These are phyloP conservation scores for Dipodascus geniculatus DNA, from an alignment of 805 yeast species.

Conservation along the genomic window DNA sequence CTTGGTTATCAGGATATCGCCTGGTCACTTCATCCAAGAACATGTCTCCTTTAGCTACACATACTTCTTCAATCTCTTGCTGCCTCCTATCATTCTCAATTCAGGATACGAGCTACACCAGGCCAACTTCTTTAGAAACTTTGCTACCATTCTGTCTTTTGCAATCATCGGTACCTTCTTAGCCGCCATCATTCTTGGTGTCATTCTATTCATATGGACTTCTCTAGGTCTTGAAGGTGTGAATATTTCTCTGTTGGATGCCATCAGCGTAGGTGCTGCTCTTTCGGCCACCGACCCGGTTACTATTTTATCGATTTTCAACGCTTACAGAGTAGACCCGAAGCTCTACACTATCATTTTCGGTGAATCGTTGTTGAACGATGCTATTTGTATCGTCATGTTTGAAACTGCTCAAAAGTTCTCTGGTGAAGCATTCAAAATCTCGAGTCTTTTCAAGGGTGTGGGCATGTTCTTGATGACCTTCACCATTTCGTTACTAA, in stretches of 20 bases:
- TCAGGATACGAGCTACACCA: slow-evolving; percentile 96
- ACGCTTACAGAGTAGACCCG: slow-evolving; percentile 96
- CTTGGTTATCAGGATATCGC: slow-evolving; percentile 73
- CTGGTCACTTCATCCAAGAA: slow-evolving; percentile 96
- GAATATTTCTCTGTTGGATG: slow-evolving; percentile 87
- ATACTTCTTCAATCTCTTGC: slow-evolving; percentile 82
- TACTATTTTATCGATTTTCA: slow-evolving; percentile 89
- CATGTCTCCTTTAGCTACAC: slow-evolving; percentile 91
- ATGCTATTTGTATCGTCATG: slow-evolving; percentile 97
- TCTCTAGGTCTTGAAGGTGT: slow-evolving; percentile 83
- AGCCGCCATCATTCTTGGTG: slow-evolving; percentile 84
- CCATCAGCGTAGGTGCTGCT: slow-evolving; percentile 94
- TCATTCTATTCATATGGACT: slow-evolving; percentile 80
- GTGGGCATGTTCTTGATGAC: slow-evolving; percentile 87
- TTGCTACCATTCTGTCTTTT: slow-evolving; percentile 80
- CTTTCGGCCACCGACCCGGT: slow-evolving; percentile 98
- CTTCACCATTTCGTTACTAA: slow-evolving; percentile 78
- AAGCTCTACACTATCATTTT: slow-evolving; percentile 92
- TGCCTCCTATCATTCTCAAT: slow-evolving; percentile 93
- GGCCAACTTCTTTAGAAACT: slow-evolving; percentile 85
- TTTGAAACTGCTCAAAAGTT: slow-evolving; percentile 96
- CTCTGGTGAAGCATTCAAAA: slow-evolving; percentile 70
- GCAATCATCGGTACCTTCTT: slow-evolving; percentile 97
- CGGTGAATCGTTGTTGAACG: slow-evolving; percentile 91
- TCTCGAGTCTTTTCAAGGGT: slow-evolving; percentile 65